phyloP scores from a whole-genome alignment of 1,139 yeast genomes.

The Kodamaea suecica region DNA sequence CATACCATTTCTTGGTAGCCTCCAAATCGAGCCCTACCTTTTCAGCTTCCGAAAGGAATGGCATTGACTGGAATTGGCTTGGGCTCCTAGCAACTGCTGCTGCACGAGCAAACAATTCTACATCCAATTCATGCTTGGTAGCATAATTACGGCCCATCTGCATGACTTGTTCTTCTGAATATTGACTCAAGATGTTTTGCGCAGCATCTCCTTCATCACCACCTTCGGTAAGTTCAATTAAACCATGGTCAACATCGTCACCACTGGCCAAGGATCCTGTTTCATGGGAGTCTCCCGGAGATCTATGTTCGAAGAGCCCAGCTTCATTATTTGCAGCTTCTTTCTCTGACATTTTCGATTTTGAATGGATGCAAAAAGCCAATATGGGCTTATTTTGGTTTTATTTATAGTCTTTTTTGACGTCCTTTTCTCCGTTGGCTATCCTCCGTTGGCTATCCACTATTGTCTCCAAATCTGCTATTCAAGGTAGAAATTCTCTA shows the following conservation, averaged over 20 bases:
- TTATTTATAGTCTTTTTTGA: too few relatives aligned
- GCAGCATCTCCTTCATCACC: constrained; percentile 3
- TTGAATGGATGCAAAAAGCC: too few relatives aligned
- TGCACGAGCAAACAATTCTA: constrained; percentile 65
- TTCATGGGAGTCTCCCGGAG: constrained; percentile 1
- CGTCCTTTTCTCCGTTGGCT: too few relatives aligned
- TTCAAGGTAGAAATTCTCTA: too few relatives aligned
- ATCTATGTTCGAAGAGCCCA: constrained; percentile 5
- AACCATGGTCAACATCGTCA: background rate
- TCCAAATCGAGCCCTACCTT: constrained; percentile 51
- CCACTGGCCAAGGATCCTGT: background rate
- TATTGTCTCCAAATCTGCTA: too few relatives aligned
- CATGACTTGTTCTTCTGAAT: constrained; percentile 63
- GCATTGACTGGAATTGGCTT: constrained; percentile 54
- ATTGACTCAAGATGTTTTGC: constrained; percentile 56
- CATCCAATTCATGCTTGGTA: constrained; percentile 55
- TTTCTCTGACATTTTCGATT: constrained; percentile 4
- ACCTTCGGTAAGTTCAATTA: background rate
- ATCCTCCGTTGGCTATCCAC: too few relatives aligned
- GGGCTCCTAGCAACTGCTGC: constrained; percentile 78
- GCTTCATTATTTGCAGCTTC: constrained; percentile 2
- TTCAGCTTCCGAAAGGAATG: constrained; percentile 57
- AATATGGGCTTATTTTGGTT: too few relatives aligned
- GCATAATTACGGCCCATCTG: constrained; percentile 74
- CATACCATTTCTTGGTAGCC: constrained; percentile 62